These are phyloP conservation scores for Microdochium bolleyi DNA, from an alignment of 2,329 filamentous ascomycete genomes.

Conservation along the genomic window DNA sequence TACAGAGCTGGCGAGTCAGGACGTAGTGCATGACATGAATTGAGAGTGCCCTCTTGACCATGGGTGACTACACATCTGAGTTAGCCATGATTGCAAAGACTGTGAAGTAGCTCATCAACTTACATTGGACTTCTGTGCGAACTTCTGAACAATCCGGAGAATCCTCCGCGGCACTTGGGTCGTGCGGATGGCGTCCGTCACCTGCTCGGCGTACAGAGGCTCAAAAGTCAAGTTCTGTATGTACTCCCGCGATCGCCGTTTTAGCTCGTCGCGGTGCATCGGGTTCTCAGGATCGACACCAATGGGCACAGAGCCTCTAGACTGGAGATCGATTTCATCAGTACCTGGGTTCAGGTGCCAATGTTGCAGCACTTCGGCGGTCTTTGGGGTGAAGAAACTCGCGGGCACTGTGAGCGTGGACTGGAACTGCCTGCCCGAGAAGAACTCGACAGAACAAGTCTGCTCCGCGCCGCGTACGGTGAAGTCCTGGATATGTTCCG, in stretches of 20 bases:
- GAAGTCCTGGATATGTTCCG: conserved; percentile 40
- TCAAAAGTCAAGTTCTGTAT: conserved; percentile 39
- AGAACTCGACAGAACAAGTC: conserved; percentile 37
- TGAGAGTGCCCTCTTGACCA: conserved; percentile 44
- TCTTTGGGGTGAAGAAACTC: conserved; percentile 43
- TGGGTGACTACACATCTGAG: conserved; percentile 24
- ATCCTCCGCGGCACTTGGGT: conserved; percentile 38
- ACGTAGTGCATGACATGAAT: conserved; percentile 52
- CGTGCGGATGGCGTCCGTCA: conserved; percentile 37
- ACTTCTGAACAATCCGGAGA: conserved; percentile 38
- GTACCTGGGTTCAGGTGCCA: conserved; percentile 35
- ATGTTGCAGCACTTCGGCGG: conserved; percentile 39
- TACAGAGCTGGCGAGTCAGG: conserved; percentile 44
- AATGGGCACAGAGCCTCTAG: conserved; percentile 37
- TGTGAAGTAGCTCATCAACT: conserved; percentile 11
- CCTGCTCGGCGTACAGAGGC: conserved; percentile 37
- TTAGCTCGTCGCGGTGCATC: conserved; percentile 34
- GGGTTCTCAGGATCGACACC: conserved; percentile 36
- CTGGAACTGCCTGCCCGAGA: conserved; percentile 35
- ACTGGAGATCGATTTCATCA: conserved; percentile 30
- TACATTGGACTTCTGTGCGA: conserved; percentile 35
- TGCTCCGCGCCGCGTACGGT: conserved; percentile 29
- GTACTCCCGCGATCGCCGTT: conserved; percentile 38
- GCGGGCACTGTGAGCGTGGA: conserved; percentile 38
- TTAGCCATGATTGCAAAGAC: not conserved